phyloP scores from a whole-genome alignment of 768 basidiomycete genomes.

The Rhodotorula sphaerocarpa region DNA sequence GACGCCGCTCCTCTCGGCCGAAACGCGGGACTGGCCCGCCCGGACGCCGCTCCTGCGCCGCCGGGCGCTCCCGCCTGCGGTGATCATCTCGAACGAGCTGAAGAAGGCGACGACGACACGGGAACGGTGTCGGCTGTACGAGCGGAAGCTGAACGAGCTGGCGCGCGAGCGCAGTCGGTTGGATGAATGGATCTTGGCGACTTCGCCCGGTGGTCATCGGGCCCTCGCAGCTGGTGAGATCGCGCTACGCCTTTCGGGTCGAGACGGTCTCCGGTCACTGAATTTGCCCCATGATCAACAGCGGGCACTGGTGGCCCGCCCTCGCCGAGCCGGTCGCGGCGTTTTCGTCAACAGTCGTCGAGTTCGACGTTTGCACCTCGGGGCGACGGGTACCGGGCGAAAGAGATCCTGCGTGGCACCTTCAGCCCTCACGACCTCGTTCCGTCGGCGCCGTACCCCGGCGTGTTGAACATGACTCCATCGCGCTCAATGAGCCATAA shows the following conservation, averaged over 20 bases:
- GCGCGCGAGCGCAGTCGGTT: conserved; percentile 67
- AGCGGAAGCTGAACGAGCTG: conserved; percentile 73
- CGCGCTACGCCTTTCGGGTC: no score
- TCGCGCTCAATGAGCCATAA: background rate
- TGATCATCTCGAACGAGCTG: conserved; percentile 49
- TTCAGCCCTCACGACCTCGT: conserved; percentile 11
- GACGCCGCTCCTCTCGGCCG: no score
- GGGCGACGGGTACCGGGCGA: conserved; percentile 15
- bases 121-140: conserved; percentile 67
- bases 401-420: conserved; percentile 1
- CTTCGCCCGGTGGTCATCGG: conserved; percentile 29
- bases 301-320: no score
- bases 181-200: conserved; percentile 61
- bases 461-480: conserved; percentile 5
- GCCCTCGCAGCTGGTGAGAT: no score
- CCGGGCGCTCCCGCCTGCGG: conserved; percentile 56
- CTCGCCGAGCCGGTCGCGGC: background rate
- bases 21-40: background rate
- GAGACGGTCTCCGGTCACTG: no score
- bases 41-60: conserved; percentile 19
- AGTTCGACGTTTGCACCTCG: conserved; percentile 25
- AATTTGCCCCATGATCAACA: no score
- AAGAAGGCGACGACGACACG: conserved; percentile 51
- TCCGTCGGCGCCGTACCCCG: conserved; percentile 11
- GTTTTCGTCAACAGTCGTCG: conserved; percentile 18